Base-by-base conservation (phyloP, 768 basidiomycete species). In the Candolleomyces aberdarensis region DNA sequence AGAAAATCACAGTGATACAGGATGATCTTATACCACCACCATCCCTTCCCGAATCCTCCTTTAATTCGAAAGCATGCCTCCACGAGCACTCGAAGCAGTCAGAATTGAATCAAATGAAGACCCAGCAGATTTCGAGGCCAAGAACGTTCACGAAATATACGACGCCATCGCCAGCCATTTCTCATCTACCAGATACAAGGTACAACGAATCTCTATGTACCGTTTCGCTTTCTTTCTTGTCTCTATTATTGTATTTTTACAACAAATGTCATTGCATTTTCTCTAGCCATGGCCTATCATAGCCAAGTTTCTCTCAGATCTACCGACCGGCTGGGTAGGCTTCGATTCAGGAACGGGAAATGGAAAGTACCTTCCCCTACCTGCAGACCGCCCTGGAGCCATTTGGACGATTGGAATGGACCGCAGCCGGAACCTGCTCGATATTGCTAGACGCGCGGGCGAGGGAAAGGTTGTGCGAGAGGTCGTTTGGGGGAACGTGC, bases 341-440 rank as follows among this genome's bases (percentile, higher is more conserved):
- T 80, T 99, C 26, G 97, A 99, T 72, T 91, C 93, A 26, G 97
- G 97, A 5, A 94, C 94, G 26, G 97, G 97, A 1, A 99, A 99
- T 66, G 97, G 97, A 49, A 98, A 99, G 81, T 98, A 98, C 75
- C 83, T 98, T 1, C 88, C 91, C 3, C 74, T 92, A 1, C 89
- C 91, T 6, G 64, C 73, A 1, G 85, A 91, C 53, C 79, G 83
- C 15, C 85, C 85, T 5, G 76, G 76, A 1, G 80, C 80, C 29
- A 72, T 88, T 53, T 83, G 87, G 78, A 94, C 91, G 17, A 78
- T 98, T 46, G 94, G 94, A 1, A 76, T 97, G 22, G 95, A 98
- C 74, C 82, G 89, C 67, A 95, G 93, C 69, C 72, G 76, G 43
- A 94, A 89, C 62, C 76, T 98, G 46, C 77, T 97, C n/a, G 72